Evolutionary conservation across 495 filamentous ascomycete genomes (phyloP).

Genomic region (Aspergillus campestris): DNA sequence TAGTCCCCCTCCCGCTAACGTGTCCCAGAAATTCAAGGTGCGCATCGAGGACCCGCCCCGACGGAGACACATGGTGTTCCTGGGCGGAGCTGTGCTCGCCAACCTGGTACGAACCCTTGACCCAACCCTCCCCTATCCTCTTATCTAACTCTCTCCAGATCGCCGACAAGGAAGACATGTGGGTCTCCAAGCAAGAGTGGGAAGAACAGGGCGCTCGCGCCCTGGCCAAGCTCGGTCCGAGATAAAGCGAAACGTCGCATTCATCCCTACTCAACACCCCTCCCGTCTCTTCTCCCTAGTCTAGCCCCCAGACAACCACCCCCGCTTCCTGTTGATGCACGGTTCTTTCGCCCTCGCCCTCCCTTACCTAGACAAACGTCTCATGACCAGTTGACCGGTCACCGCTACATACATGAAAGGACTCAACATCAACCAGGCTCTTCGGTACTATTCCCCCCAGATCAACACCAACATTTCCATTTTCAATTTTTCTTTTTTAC

Average conservation of each 20-base stretch:
- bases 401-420: too few relatives aligned
- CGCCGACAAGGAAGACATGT: slow-evolving; percentile 97
- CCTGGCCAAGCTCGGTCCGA: slow-evolving; percentile 84
- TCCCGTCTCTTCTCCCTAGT: too few relatives aligned
- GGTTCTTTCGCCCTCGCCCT: too few relatives aligned
- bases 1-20: slow-evolving; percentile 15
- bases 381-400: too few relatives aligned
- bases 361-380: too few relatives aligned
- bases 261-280: too few relatives aligned
- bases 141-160: slow-evolving; percentile 46
- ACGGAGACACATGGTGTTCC: slow-evolving; percentile 97
- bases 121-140: background rate
- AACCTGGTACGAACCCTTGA: slow-evolving; percentile 61
- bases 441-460: too few relatives aligned
- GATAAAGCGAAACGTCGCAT: slow-evolving; percentile 26
- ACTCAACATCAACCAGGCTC: too few relatives aligned
- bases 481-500: slow-evolving; percentile 9
- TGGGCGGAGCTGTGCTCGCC: slow-evolving; percentile 92
- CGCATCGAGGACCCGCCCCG: slow-evolving; percentile 96
- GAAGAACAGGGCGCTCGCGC: slow-evolving; percentile 81
- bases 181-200: slow-evolving; percentile 96
- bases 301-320: too few relatives aligned
- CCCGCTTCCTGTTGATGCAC: too few relatives aligned
- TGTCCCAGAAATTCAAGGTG: slow-evolving; percentile 87
- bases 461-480: too few relatives aligned